Base-by-base conservation (phyloP, 129 eudicot species). In the Silybum marianum region DNA sequence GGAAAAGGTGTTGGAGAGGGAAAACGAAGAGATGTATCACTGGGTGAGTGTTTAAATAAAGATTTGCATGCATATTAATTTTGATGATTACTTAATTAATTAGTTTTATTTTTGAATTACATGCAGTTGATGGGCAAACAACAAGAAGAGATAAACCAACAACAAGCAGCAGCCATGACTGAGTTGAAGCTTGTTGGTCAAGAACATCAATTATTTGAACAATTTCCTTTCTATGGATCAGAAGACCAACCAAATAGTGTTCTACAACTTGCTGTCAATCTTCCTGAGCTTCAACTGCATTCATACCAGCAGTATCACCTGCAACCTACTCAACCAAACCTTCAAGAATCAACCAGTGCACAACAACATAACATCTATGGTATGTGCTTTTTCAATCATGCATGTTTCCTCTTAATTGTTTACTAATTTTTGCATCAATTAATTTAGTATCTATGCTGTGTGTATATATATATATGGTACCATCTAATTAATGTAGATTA, bases 1-100 rank as follows among this genome's bases (percentile, higher is more conserved):
- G 98, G 98, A 86, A 81, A 89, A 87, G 18, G 82, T 86, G 82
- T 32, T 94, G 87, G 92, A 89, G 89, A 89, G 84, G 84, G 98
- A 94, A 86, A 94, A 94, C 66, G 90, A 91, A 73, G 95, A 92
- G 38, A 88, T 94, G 91, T 90, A 85, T 78, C 84, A 84, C 5
- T 94, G 98, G 98, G 98, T 90, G 82, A 77, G 88, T 86, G 39
- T 38, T 48, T 5, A 21, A 3, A 0, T 65, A 46, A 26, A 13
- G 79, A 70, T 76, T 77, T 70, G 30, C 11, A 36, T 28, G 36
- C 36, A 32, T 32, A 32, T 32, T 32, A 32, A 18, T 42, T 40
- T 13, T 4, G 19, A 42, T 28, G 69, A 40, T 78, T 74, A 51
- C 16, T 16, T 28, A 7, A 14, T 22, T 42, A 48, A 13, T 22